Evolutionary conservation across 495 filamentous ascomycete genomes (phyloP).

Genomic region (Xylaria sp.): DNA sequence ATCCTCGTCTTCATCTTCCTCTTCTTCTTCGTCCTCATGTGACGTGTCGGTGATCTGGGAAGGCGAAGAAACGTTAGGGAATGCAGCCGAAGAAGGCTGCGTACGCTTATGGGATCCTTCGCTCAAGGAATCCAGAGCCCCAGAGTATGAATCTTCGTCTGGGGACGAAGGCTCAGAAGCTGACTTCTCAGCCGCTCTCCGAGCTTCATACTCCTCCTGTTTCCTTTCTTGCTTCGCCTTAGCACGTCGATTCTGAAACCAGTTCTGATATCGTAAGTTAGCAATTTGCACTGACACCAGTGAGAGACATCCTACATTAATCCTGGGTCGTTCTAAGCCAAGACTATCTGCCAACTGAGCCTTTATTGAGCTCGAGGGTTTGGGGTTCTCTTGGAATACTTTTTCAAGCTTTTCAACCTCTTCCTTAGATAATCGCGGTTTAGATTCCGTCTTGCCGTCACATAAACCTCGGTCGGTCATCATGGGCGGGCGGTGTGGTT

Average conservation of each 20-base stretch:
- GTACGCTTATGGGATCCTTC: constrained; percentile 42
- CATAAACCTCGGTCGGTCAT: constrained; percentile 32
- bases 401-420: constrained; percentile 79
- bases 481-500: constrained; percentile 33
- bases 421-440: constrained; percentile 79
- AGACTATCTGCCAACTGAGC: constrained; percentile 75
- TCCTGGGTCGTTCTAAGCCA: constrained; percentile 74
- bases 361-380: constrained; percentile 79
- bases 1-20: constrained; percentile 29
- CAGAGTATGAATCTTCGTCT: constrained; percentile 37
- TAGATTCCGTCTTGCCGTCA: constrained; percentile 56
- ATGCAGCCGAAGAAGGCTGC: constrained; percentile 47
- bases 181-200: constrained; percentile 61
- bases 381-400: constrained; percentile 77
- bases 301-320: constrained; percentile 66
- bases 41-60: constrained; percentile 27
- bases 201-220: constrained; percentile 68
- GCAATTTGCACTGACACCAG: constrained; percentile 26
- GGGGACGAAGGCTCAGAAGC: constrained; percentile 46
- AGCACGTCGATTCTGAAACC: constrained; percentile 89
- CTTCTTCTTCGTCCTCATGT: constrained; percentile 37
- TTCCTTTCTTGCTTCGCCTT: constrained; percentile 81
- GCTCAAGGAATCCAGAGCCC: constrained; percentile 38
- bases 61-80: constrained; percentile 38
- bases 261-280: constrained; percentile 67